Conservation (phyloP, 805 yeast species). For the Clavispora phyllophila region DNA sequence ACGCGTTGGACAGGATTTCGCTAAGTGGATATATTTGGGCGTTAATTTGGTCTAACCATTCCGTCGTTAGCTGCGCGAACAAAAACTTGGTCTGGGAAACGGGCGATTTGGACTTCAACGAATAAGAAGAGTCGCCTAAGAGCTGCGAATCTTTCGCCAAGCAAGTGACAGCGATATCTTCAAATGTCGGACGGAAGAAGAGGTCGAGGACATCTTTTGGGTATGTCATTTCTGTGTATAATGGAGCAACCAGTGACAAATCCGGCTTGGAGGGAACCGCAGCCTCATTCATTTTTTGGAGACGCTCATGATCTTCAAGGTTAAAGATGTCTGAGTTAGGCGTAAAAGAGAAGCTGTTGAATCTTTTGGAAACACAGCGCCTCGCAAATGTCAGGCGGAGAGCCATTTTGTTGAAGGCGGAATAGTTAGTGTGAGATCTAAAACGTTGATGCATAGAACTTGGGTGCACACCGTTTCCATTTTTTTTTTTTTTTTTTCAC, state of each 20-base stretch:
- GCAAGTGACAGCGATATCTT: conserved; percentile 27
- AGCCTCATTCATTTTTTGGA: conserved; percentile 25
- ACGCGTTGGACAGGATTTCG: conserved; percentile 10
- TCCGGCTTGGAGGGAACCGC: conserved; percentile 31
- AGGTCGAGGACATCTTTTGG: conserved; percentile 34
- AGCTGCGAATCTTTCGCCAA: conserved; percentile 24
- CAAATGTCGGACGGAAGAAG: conserved; percentile 22
- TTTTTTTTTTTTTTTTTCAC: too few species aligned
- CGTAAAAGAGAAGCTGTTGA: conserved; percentile 14
- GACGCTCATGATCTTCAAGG: conserved; percentile 25
- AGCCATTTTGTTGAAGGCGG: not conserved
- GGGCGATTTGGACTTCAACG: conserved; percentile 1
- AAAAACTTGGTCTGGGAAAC: conserved; percentile 15
- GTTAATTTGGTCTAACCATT: conserved; percentile 29
- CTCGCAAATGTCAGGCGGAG: not conserved
- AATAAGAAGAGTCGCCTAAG: conserved; percentile 3
- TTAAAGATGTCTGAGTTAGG: conserved; percentile 24
- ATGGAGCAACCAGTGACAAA: conserved; percentile 15
- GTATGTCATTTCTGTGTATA: conserved; percentile 21
- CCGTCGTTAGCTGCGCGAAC: conserved; percentile 23
- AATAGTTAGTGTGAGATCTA: not conserved
- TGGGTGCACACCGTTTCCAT: not conserved
- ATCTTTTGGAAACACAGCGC: not conserved
- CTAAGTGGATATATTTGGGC: conserved; percentile 14
- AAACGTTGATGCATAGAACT: not conserved